Percentiles rank a stretch among this genome's conserved stretches.
Evolutionary conservation across 2,329 filamentous ascomycete genomes (phyloP).

Genomic region (Beauveria rudraprayagi): DNA sequence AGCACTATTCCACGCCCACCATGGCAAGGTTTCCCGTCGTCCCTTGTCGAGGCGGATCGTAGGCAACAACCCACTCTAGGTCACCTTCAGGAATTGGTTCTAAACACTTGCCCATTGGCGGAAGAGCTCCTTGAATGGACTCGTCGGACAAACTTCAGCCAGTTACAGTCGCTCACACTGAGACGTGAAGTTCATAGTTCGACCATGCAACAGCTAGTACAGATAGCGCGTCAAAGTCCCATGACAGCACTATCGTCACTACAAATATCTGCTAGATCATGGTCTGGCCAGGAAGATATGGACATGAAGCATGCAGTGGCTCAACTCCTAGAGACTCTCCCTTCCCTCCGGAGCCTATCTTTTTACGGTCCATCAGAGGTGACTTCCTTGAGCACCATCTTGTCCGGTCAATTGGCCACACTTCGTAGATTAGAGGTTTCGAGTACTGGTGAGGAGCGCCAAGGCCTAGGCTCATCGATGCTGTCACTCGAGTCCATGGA

Average conservation of each 20-base stretch:
- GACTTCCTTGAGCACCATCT: too few relatives aligned
- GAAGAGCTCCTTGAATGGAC: not conserved
- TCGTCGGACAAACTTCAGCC: not conserved
- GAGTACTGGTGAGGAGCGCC: too few relatives aligned
- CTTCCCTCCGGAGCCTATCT: too few relatives aligned
- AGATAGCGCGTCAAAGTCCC: not conserved
- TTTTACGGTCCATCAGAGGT: too few relatives aligned
- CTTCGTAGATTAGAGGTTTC: too few relatives aligned
- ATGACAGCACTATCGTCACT: not conserved
- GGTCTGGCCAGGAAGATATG: too few relatives aligned
- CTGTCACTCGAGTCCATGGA: not conserved
- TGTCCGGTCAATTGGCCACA: too few relatives aligned
- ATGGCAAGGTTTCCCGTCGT: not conserved
- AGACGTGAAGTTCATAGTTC: not conserved
- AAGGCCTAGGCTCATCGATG: not conserved
- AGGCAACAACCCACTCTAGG: not conserved
- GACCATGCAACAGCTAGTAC: not conserved
- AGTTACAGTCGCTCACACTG: not conserved
- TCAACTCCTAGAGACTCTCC: not conserved
- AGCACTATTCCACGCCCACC: not conserved
- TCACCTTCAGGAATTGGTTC: not conserved
- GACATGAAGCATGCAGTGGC: not conserved
- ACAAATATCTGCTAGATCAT: not conserved
- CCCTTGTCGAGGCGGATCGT: not conserved
- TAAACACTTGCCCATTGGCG: not conserved